Evolutionary conservation across 192 early-diverging fungal species (phyloP).

Genomic region (Podila clonocystis): DNA sequence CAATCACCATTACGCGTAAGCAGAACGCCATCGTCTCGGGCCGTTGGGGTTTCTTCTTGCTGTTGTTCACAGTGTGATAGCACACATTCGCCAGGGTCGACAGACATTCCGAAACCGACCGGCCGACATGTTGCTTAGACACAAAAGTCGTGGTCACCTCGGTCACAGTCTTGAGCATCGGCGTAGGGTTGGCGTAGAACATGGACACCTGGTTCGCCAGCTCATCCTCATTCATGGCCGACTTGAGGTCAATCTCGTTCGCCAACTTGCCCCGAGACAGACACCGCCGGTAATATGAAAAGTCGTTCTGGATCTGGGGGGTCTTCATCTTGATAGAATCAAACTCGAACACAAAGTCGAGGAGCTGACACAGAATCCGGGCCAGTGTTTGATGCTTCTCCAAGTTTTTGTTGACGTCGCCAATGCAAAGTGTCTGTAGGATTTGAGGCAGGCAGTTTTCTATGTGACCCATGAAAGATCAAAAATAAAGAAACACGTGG

Average conservation of each 20-base stretch:
- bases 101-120: constrained; percentile 75
- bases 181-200: constrained; percentile 95
- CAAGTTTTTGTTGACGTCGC: constrained; percentile 71
- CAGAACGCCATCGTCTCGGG: constrained; percentile 78
- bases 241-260: constrained; percentile 68
- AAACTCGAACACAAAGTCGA: constrained; percentile 91
- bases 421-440: constrained; percentile 72
- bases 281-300: constrained; percentile 96
- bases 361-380: constrained; percentile 81
- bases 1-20: constrained; percentile 87
- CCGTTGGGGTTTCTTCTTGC: constrained; percentile 63
- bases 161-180: constrained; percentile 90
- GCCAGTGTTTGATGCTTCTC: constrained; percentile 83
- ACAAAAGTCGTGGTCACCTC: constrained; percentile 81
- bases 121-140: constrained; percentile 52
- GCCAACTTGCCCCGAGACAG: constrained; percentile 79
- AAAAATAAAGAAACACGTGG: too few species aligned
- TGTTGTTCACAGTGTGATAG: constrained; percentile 81
- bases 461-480: constrained; percentile 10
- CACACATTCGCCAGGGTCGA: constrained; percentile 81
- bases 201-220: constrained; percentile 94
- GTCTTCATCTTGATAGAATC: constrained; percentile 92
- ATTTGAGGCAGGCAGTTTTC: constrained; percentile 71
- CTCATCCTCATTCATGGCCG: constrained; percentile 80
- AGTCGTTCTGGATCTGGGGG: constrained; percentile 94